phyloP scores from a whole-genome alignment of 2,329 filamentous ascomycete species.

The Dactylellina leptospora region DNA sequence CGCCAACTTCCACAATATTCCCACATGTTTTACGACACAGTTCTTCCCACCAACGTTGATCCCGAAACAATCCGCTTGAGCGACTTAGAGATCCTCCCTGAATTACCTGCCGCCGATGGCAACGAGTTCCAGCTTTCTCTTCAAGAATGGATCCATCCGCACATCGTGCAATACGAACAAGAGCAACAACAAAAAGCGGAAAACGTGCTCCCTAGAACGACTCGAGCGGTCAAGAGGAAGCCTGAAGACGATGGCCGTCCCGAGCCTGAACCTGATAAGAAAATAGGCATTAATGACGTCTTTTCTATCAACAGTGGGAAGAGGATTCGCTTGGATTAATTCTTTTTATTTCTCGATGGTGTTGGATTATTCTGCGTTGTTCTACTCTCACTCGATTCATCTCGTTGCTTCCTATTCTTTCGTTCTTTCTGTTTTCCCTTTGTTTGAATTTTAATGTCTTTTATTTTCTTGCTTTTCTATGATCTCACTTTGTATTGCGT shows the following conservation, averaged over 20 bases:
- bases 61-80: not conserved
- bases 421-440: not conserved
- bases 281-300: constrained; percentile 5
- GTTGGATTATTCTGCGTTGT: not conserved
- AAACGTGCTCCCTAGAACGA: not conserved
- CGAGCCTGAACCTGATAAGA: not conserved
- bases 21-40: too few relatives aligned
- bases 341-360: not conserved
- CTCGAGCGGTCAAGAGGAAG: constrained; percentile 1
- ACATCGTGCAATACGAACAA: not conserved
- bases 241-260: not conserved
- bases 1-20: too few relatives aligned
- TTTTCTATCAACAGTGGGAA: constrained; percentile 34
- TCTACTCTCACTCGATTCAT: not conserved
- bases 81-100: not conserved
- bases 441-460: too few relatives aligned
- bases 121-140: not conserved
- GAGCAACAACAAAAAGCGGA: not conserved
- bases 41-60: too few relatives aligned
- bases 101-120: not conserved
- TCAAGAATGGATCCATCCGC: not conserved
- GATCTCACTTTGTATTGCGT: too few relatives aligned
- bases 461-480: too few relatives aligned
- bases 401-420: not conserved
- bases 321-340: not conserved